Evolutionary conservation across 371 early-diverging fungal species (phyloP).

Genomic region (Neoconidiobolus thromboides): DNA sequence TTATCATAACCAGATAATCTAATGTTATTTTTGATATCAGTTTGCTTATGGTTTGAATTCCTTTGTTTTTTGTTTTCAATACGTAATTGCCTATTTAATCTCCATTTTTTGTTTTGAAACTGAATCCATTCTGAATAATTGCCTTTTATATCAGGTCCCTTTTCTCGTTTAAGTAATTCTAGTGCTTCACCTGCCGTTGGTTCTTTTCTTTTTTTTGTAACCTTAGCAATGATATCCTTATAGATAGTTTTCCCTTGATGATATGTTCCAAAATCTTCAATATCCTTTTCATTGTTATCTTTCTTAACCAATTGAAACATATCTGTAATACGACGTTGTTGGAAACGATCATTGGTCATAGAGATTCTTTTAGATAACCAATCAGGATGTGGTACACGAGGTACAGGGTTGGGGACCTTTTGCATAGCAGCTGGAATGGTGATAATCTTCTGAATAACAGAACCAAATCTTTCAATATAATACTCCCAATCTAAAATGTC

Average conservation of each 20-base stretch:
- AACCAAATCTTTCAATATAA: constrained; percentile 91
- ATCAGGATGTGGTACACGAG: constrained; percentile 82
- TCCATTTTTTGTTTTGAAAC: constrained; percentile 55
- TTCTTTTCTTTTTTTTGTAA: not conserved
- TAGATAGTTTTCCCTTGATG: not conserved
- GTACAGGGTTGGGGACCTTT: constrained; percentile 81
- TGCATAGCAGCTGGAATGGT: constrained; percentile 99
- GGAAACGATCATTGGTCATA: constrained; percentile 44
- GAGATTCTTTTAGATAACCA: constrained; percentile 77
- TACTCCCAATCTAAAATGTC: constrained; percentile 98
- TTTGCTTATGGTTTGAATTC: not conserved
- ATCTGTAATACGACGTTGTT: constrained; percentile 74
- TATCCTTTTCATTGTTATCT: constrained; percentile 17
- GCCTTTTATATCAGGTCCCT: constrained; percentile 25
- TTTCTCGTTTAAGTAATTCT: not conserved
- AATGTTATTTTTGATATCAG: not conserved
- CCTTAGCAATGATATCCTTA: not conserved
- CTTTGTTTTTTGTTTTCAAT: constrained; percentile 6
- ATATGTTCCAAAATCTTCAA: constrained; percentile 30
- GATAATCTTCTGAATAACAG: constrained; percentile 92
- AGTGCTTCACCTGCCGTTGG: constrained; percentile 2
- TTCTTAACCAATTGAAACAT: constrained; percentile 33
- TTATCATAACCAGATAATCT: constrained; percentile 1
- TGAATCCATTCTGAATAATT: constrained; percentile 42
- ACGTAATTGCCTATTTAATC: constrained; percentile 20